Evolutionary conservation across 2,329 filamentous ascomycete genomes (phyloP).

Genomic region (Orbilia quercus): DNA sequence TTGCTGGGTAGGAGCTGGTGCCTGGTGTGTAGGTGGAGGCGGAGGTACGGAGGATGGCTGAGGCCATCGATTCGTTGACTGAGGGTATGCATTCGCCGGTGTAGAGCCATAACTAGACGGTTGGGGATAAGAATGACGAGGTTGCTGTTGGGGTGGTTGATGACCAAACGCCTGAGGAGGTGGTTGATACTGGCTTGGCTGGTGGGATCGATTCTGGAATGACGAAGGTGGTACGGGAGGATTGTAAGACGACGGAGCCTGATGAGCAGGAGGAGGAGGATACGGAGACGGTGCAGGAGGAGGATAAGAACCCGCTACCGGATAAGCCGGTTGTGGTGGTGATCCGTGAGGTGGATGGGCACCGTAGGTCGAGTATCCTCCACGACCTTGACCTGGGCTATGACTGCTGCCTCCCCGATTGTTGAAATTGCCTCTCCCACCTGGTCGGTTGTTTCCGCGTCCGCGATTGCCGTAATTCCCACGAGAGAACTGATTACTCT

Average conservation of each 20-base stretch:
- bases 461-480: constrained; percentile 50
- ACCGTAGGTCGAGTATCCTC: constrained; percentile 50
- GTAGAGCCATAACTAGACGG: constrained; percentile 21
- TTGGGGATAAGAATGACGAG: constrained; percentile 48
- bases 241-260: constrained; percentile 30
- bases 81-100: constrained; percentile 38
- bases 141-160: constrained; percentile 43
- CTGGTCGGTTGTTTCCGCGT: constrained; percentile 39
- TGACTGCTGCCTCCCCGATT: constrained; percentile 44
- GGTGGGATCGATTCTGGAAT: constrained; percentile 41
- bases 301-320: constrained; percentile 43
- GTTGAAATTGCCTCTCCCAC: constrained; percentile 52
- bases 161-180: constrained; percentile 52
- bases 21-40: constrained; percentile 40
- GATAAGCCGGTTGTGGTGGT: constrained; percentile 40
- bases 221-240: constrained; percentile 34
- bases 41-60: constrained; percentile 37
- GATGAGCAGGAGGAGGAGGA: constrained; percentile 36
- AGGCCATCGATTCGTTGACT: constrained; percentile 45
- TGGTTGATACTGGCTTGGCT: constrained; percentile 50
- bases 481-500: constrained; percentile 52
- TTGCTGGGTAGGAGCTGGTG: constrained; percentile 31
- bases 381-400: constrained; percentile 30
- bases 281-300: constrained; percentile 29
- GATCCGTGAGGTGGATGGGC: constrained; percentile 43